Conservation (phyloP, 2,329 filamentous ascomycete species). For the Aureobasidium vineae region DNA sequence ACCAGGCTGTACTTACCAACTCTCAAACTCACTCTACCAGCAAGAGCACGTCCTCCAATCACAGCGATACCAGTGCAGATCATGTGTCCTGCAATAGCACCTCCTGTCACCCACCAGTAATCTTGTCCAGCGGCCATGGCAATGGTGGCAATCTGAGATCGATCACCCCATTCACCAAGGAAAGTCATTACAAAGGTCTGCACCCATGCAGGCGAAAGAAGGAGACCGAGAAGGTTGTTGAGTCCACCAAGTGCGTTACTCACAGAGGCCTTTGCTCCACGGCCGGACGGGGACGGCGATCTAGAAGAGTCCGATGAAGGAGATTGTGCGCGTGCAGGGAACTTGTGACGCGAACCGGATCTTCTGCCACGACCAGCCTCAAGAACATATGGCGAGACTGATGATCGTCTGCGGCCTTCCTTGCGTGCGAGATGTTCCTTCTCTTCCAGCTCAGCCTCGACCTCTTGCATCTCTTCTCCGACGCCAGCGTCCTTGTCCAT, state of each 20-base stretch:
- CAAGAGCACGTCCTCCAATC: slow-evolving; percentile 86
- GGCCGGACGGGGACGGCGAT: slow-evolving; percentile 23
- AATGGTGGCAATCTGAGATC: slow-evolving; percentile 96
- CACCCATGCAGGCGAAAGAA: slow-evolving; percentile 95
- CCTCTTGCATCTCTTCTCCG: slow-evolving; percentile 95
- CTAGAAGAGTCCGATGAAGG: slow-evolving; percentile 24
- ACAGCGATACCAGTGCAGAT: slow-evolving; percentile 91
- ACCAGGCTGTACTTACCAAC: slow-evolving; percentile 69
- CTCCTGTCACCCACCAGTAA: slow-evolving; percentile 97
- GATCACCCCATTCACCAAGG: slow-evolving; percentile 95
- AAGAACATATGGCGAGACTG: slow-evolving; percentile 69
- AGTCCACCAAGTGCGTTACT: slow-evolving; percentile 61
- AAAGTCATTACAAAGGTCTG: slow-evolving; percentile 99
- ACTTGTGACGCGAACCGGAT: slow-evolving; percentile 52
- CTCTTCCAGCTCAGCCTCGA: slow-evolving; percentile 89
- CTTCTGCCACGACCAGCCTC: slow-evolving; percentile 77
- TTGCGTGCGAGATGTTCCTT: slow-evolving; percentile 77
- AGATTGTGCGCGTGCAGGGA: slow-evolving; percentile 30
- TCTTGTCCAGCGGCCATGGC: slow-evolving; percentile 98
- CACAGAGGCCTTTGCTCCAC: slow-evolving; percentile 44
- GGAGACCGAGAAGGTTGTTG: slow-evolving; percentile 79
- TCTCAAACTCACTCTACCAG: slow-evolving; percentile 89
- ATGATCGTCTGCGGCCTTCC: slow-evolving; percentile 58
- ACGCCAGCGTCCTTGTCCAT: slow-evolving; percentile 92
- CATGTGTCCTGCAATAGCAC: slow-evolving; percentile 80